Base-by-base conservation (phyloP, 139 green algal species). In the Helicosporidium sp. region DNA sequence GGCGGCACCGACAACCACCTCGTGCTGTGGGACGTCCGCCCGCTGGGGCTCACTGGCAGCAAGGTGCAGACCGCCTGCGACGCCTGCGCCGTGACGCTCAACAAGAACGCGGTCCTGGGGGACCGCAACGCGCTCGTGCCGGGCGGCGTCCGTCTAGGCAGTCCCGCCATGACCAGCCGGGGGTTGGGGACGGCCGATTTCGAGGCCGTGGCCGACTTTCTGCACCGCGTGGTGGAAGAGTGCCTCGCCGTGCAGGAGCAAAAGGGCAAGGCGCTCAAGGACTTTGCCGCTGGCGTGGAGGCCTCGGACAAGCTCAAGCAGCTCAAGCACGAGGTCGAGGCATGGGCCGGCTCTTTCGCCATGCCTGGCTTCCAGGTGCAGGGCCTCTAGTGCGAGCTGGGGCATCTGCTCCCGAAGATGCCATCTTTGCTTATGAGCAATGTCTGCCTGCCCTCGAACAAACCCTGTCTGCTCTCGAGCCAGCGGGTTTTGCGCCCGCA, bases 91-190 rank as follows among this genome's bases (percentile, higher is more conserved):
- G 87, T 92, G 68, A 92, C 80, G 10, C 68, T 92, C 6, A 92
- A 92, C 70, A 92, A 91, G 61, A 92, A 92, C 56, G 74, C 79
- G 28, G 80, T 92, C 36, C 77, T 82, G 48, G 80, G 80, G 19
- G 80, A 92, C 54, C 72, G 78, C 36, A 71, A 34, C 42, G 80
- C 80, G 8, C 64, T 92, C 34, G 69, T 75, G 1, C 80, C 80
- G 7, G 80, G 80, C 41, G 80, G 80, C 39, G 71, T 83, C 7
- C 76, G 80, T 53, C 81, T 92, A 41, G 80, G 80, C 33, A 47
- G 75, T 10, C 80, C 80, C 12, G 80, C 80, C 48, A 91, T 91
- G 80, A 91, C 80, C 13, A 78, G 61, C 15, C 66, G 77, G 22
- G 76, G 71, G 15, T 57, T 78, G 3, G 68, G 58, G 51, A 71